These are phyloP conservation scores for Tulasnella sp. DNA, from an alignment of 768 basidiomycete genomes.

Conservation along the genomic window DNA sequence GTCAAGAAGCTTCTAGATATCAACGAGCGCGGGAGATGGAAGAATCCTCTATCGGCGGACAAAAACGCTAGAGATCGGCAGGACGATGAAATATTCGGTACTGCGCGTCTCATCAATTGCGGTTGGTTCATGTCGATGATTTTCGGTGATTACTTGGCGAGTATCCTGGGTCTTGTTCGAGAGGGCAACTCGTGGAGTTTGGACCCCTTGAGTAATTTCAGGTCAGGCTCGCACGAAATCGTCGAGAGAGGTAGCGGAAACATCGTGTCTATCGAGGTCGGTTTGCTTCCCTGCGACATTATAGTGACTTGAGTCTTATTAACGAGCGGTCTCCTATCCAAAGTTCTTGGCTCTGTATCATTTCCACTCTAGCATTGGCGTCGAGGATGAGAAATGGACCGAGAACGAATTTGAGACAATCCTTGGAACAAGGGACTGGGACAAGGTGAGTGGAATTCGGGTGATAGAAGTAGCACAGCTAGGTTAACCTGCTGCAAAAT, in stretches of 20 bases:
- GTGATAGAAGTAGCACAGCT: background rate
- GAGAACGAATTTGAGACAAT: background rate
- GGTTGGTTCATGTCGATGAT: conserved; percentile 21
- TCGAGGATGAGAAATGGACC: conserved; percentile 13
- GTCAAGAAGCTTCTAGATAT: conserved; percentile 65
- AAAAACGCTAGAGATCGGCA: conserved; percentile 20
- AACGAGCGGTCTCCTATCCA: background rate
- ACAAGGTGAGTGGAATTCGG: background rate
- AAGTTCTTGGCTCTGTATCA: conserved; percentile 17
- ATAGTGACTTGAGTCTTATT: background rate
- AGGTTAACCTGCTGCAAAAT: background rate
- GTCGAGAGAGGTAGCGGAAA: conserved; percentile 40
- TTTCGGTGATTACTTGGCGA: conserved; percentile 17
- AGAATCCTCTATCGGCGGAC: conserved; percentile 32
- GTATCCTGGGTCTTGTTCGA: conserved; percentile 11
- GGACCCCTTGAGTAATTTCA: conserved; percentile 44
- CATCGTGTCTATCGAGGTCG: conserved; percentile 20
- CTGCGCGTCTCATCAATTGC: conserved; percentile 63
- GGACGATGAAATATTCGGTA: conserved; percentile 70
- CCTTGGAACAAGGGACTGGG: background rate
- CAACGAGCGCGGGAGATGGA: conserved; percentile 60
- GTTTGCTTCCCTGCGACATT: conserved; percentile 20
- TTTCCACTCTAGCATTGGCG: conserved; percentile 15
- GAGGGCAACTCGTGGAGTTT: conserved; percentile 16
- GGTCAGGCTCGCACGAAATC: conserved; percentile 40